Evolutionary conservation across 177 flowering plant species (phyloP).

Genomic region (Vitis hybrid): DNA sequence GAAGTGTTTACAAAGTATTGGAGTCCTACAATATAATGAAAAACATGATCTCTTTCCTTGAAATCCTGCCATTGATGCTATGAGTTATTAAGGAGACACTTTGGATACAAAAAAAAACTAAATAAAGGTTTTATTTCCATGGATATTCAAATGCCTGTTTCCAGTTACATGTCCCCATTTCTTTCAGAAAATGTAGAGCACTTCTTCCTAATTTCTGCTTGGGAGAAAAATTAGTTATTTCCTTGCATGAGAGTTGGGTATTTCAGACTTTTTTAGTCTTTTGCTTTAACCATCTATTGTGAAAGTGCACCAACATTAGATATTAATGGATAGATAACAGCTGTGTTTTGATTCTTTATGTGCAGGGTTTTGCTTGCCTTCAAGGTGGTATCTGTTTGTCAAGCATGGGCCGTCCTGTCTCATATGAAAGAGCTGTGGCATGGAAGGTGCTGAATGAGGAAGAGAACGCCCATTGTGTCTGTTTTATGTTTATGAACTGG

Average conservation of each 20-base stretch:
- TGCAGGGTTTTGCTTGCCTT: constrained; percentile 76
- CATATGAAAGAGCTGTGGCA: constrained; percentile 84
- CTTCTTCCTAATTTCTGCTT: neutral
- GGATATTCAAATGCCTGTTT: too few relatives aligned
- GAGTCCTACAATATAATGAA: too few relatives aligned
- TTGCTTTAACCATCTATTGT: constrained; percentile 1
- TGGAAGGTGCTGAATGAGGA: constrained; percentile 93
- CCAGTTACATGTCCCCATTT: too few relatives aligned
- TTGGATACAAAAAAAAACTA: too few relatives aligned
- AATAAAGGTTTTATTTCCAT: too few relatives aligned
- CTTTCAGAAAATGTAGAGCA: too few relatives aligned
- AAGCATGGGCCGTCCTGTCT: constrained; percentile 93
- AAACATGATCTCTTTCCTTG: too few relatives aligned
- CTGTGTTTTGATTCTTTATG: neutral
- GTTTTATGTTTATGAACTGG: constrained; percentile 91
- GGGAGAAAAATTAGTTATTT: neutral
- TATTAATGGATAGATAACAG: neutral
- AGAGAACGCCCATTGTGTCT: constrained; percentile 82
- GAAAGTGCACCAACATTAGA: neutral
- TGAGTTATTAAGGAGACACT: too few relatives aligned
- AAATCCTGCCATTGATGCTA: too few relatives aligned
- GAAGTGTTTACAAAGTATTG: too few relatives aligned
- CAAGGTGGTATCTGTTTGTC: constrained; percentile 79
- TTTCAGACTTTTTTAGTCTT: neutral
- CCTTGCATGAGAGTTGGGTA: too few relatives aligned